Percentiles rank a stretch among this genome's conserved stretches.
phyloP scores from a whole-genome alignment of 1,284 basidiomycete species.

The Takashimella tepidaria region DNA sequence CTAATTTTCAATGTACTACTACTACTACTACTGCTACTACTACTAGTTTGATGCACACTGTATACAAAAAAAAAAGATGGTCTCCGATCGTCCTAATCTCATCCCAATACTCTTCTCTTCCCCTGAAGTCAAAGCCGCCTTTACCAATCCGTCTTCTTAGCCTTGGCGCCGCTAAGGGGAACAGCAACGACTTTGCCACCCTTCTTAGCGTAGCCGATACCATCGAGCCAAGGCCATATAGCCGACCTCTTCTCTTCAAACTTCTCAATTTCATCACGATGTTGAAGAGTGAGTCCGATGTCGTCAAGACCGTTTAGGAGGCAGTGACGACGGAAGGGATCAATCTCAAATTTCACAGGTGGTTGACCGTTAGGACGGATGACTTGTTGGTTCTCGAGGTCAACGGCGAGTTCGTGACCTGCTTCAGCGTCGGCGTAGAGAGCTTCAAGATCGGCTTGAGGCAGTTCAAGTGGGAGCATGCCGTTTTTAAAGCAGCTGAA shows the following conservation, averaged over 20 bases:
- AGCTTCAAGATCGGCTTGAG: constrained; percentile 61
- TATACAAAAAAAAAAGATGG: too few relatives aligned
- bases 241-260: constrained; percentile 74
- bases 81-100: too few relatives aligned
- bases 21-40: too few relatives aligned
- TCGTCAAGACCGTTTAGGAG: constrained; percentile 90
- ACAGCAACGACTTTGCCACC: constrained; percentile 52
- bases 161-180: constrained; percentile 44
- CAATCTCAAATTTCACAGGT: constrained; percentile 68
- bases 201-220: constrained; percentile 74
- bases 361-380: constrained; percentile 68
- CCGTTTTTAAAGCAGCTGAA: constrained; percentile 96
- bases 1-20: too few relatives aligned
- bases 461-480: constrained; percentile 77
- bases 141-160: constrained; percentile 70
- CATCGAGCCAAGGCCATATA: constrained; percentile 89
- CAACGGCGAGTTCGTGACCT: constrained; percentile 77
- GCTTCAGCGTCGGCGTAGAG: constrained; percentile 52
- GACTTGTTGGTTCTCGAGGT: constrained; percentile 82
- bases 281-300: constrained; percentile 83
- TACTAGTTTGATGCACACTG: too few relatives aligned
- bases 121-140: too few relatives aligned
- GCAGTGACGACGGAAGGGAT: constrained; percentile 85
- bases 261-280: constrained; percentile 59
- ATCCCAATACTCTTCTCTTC: too few relatives aligned